phyloP scores from a whole-genome alignment of 2,329 filamentous ascomycete genomes.

The Huntiella savannae region DNA sequence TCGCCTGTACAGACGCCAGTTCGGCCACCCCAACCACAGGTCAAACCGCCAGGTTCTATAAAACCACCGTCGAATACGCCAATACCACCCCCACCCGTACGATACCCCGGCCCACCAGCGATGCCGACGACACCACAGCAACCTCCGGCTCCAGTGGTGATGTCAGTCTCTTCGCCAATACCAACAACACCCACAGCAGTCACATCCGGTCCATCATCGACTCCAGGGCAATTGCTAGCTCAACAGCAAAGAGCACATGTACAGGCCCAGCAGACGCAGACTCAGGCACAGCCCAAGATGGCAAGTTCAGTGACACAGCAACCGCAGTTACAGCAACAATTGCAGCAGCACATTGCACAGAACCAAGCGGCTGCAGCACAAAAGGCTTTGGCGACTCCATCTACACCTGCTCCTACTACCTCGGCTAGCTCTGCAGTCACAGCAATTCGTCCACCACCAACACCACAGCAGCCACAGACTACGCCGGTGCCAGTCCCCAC shows the following conservation, averaged over 20 bases:
- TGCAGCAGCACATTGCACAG: too few species aligned
- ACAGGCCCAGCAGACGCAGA: background rate
- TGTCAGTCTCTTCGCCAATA: too few species aligned
- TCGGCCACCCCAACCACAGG: background rate
- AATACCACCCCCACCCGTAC: too few species aligned
- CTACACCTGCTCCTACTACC: conserved; percentile 17
- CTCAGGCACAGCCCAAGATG: background rate
- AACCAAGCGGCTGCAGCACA: conserved; percentile 8
- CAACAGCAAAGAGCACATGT: background rate
- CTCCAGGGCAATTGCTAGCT: too few species aligned
- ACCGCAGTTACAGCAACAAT: too few species aligned
- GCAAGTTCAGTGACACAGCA: conserved; percentile 2
- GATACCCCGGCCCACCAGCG: too few species aligned
- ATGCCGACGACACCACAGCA: too few species aligned
- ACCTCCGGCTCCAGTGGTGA: too few species aligned
- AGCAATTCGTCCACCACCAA: background rate
- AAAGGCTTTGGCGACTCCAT: conserved; percentile 13
- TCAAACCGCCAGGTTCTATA: too few species aligned
- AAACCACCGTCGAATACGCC: too few species aligned
- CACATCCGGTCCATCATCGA: too few species aligned
- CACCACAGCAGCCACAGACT: background rate
- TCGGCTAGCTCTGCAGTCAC: background rate
- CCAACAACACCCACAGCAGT: too few species aligned
- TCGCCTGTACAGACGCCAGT: background rate
- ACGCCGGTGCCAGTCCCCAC: background rate